Evolutionary conservation across 2,329 filamentous ascomycete species (phyloP), one percentile per base, ranked within the genome.

Genomic region (Cryphonectria carpinicola): DNA sequence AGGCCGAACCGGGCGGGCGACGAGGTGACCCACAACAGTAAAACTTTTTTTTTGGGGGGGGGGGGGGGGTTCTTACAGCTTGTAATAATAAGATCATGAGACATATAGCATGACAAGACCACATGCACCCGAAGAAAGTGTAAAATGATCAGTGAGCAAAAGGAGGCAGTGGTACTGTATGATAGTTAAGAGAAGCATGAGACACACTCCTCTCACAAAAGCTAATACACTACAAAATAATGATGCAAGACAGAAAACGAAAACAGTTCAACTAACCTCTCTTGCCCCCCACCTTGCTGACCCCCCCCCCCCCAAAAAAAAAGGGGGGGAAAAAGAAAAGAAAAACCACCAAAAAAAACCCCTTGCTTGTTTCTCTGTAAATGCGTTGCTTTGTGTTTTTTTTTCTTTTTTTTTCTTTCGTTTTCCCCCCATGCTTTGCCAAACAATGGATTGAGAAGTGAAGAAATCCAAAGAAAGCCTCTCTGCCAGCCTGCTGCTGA

Each of bases 321-420:
- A 28, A n/a, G n/a, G n/a, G n/a, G n/a, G n/a, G n/a, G n/a, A n/a
- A n/a, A n/a, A n/a, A 7, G 25, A 4, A 58, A 58, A n/a, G n/a
- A 25, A 58, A 35, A 37, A 62, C 10, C 37, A 62, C 19, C 35
- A n/a, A 62, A n/a, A 62, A 39, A 62, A 19, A n/a, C n/a, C 19
- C 37, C 43, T 39, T 11, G 17, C 35, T 19, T 54, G 28, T 17
- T 32, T 56, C 46, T 43, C 66, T 56, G 32, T 25, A 54, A 62
- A 56, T 54, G 56, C 69, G 67, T 56, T 46, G 65, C 65, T 66
- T 63, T 54, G 46, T 39, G 1, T 39, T 13, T 39, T 39, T 39
- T 13, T 4, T 32, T 32, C 4, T 32, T 32, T 32, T 32, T 32
- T 4, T 32, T 32, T 32, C 4, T 32, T 32, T 32, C 32, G 62